Conservation (phyloP, 306 rosid species). For the Cucurbita argyrosperma region DNA sequence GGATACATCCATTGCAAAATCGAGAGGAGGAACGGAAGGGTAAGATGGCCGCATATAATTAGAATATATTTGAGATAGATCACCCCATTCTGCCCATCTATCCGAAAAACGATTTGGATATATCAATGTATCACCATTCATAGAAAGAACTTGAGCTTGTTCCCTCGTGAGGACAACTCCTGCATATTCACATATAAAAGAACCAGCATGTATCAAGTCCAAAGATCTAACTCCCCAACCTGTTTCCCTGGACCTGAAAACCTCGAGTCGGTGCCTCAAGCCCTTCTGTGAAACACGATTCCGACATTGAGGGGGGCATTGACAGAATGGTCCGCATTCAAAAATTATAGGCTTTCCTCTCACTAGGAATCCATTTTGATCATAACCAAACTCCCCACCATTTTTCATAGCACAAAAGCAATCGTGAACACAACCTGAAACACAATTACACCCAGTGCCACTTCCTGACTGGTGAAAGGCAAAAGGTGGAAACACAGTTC, state of each 20-base stretch:
- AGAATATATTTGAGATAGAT: slow-evolving; percentile 46
- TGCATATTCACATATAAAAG: slow-evolving; percentile 80
- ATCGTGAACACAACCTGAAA: slow-evolving; percentile 33
- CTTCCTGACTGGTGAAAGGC: slow-evolving; percentile 50
- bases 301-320: slow-evolving; percentile 61
- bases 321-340: slow-evolving; percentile 80
- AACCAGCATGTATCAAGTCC: slow-evolving; percentile 83
- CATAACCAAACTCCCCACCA: slow-evolving; percentile 62
- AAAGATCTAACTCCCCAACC: slow-evolving; percentile 99
- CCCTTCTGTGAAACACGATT: slow-evolving; percentile 76
- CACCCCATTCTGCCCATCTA: slow-evolving; percentile 91
- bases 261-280: slow-evolving; percentile 47
- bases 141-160: slow-evolving; percentile 58
- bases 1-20: slow-evolving; percentile 85
- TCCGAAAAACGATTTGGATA: slow-evolving; percentile 61
- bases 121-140: slow-evolving; percentile 77
- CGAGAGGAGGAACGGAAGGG: slow-evolving; percentile 76
- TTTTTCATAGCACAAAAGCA: slow-evolving; percentile 78
- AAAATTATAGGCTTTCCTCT: slow-evolving; percentile 79
- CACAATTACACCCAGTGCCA: slow-evolving; percentile 55
- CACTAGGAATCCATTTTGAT: slow-evolving; percentile 48
- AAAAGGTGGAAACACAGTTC: slow-evolving; percentile 44
- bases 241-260: slow-evolving; percentile 75
- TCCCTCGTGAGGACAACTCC: slow-evolving; percentile 80
- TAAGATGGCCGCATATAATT: slow-evolving; percentile 50